Evolutionary conservation across 208 protist genomes (phyloP).

Genomic region (Acanthamoeba healyi): DNA sequence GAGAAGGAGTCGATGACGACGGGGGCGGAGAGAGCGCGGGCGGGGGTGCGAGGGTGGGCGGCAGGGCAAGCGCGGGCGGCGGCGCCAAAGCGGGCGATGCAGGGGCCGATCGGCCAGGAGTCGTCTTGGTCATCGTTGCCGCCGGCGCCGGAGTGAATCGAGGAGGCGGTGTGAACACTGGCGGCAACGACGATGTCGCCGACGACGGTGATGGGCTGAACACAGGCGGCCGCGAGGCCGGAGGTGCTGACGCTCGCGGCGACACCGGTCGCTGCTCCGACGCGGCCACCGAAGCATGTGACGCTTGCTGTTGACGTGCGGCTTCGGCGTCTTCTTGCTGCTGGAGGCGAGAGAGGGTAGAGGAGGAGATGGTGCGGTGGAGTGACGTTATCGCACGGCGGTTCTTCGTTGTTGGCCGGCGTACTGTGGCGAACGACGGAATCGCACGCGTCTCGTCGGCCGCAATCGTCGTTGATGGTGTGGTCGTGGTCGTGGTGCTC

Average conservation of each 20-base stretch:
- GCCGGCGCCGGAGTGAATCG: neutral
- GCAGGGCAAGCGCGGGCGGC: neutral
- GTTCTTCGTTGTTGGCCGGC: neutral
- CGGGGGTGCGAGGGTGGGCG: neutral
- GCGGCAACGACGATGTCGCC: too few species aligned
- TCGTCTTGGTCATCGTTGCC: neutral
- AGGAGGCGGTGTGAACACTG: neutral
- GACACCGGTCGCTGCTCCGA: neutral
- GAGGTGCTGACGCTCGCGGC: neutral
- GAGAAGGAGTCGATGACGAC: neutral
- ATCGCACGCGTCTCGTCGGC: neutral
- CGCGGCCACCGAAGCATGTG: neutral
- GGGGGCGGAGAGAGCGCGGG: neutral
- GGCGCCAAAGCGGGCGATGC: neutral
- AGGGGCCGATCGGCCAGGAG: neutral
- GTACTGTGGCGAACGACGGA: neutral
- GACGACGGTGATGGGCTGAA: too few species aligned
- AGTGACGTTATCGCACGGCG: neutral
- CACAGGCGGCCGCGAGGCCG: too few species aligned
- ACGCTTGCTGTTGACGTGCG: neutral
- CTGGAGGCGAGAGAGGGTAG: neutral
- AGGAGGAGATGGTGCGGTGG: constrained; percentile 9
- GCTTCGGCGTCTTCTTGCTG: neutral
- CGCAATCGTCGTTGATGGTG: neutral
- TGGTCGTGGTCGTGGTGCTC: neutral